Evolutionary conservation across 371 early-diverging fungal genomes (phyloP).

Genomic region (Mucor irregularis): DNA sequence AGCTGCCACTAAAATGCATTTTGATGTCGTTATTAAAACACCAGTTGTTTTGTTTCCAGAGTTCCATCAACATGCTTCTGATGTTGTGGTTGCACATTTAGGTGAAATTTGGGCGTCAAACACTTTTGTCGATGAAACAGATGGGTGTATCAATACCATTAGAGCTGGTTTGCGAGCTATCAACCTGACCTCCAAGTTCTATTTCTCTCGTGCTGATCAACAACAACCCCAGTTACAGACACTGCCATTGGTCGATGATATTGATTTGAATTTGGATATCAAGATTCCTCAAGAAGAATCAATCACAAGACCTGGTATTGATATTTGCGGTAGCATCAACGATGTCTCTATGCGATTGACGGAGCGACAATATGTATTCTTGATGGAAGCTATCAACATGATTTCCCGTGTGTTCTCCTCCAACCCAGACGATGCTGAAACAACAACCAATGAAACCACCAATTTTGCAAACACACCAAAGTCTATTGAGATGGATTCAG

Average conservation of each 20-base stretch:
- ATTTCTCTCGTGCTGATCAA: constrained; percentile 27
- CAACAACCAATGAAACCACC: background rate
- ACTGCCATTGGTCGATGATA: constrained; percentile 85
- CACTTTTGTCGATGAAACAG: constrained; percentile 51
- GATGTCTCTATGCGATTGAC: constrained; percentile 82
- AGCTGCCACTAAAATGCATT: constrained; percentile 73
- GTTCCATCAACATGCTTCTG: constrained; percentile 43
- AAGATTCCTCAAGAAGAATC: constrained; percentile 28
- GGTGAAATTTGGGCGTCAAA: constrained; percentile 89
- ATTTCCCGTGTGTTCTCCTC: constrained; percentile 36
- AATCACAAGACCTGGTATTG: constrained; percentile 32
- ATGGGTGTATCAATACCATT: constrained; percentile 59
- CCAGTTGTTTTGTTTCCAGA: constrained; percentile 91
- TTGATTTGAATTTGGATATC: constrained; percentile 73
- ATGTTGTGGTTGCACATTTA: constrained; percentile 76
- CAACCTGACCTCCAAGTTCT: constrained; percentile 61
- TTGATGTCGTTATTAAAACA: constrained; percentile 83
- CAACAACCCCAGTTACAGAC: constrained; percentile 43
- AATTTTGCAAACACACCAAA: background rate
- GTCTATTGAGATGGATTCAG: background rate
- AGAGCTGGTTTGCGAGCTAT: constrained; percentile 70
- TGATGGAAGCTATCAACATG: constrained; percentile 69
- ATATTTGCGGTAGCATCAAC: constrained; percentile 65
- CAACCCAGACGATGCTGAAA: background rate
- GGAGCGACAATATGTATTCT: constrained; percentile 80